These are phyloP conservation scores for Ananas comosus DNA, from an alignment of 176 grass and related monocot genomes.

Conservation along the genomic window DNA sequence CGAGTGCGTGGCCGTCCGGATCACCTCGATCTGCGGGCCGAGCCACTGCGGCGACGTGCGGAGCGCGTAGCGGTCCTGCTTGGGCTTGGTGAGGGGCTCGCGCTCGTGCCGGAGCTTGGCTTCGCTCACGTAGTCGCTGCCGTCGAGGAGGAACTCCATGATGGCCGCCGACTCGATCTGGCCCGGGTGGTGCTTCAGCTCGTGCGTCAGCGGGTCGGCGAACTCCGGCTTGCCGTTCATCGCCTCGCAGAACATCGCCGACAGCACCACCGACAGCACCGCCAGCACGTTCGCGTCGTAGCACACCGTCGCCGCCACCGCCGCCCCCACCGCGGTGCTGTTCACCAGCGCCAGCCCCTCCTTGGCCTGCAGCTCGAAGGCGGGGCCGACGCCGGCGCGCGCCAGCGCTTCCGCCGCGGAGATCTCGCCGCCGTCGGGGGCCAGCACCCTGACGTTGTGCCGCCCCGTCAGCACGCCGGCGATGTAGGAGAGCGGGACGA, in stretches of 20 bases:
- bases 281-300: conserved; percentile 17
- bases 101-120: conserved; percentile 8
- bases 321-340: conserved; percentile 13
- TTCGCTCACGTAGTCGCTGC: conserved; percentile 19
- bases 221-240: conserved; percentile 21
- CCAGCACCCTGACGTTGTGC: conserved; percentile 2
- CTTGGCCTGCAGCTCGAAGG: conserved; percentile 14
- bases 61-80: conserved; percentile 18
- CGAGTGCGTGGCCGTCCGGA: conserved; percentile 8
- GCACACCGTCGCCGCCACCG: conserved; percentile 20
- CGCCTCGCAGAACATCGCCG: conserved; percentile 23
- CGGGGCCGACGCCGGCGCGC: conserved; percentile 1
- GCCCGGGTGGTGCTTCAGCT: conserved; percentile 19
- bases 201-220: conserved; percentile 19
- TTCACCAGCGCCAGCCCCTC: conserved; percentile 17
- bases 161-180: conserved; percentile 23
- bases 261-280: conserved; percentile 15
- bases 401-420: conserved; percentile 4
- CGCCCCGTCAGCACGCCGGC: conserved; percentile 14
- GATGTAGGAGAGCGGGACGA: conserved; percentile 19
- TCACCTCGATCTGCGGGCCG: conserved; percentile 17
- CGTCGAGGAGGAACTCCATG: conserved; percentile 13
- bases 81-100: conserved; percentile 8
- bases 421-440: conserved; percentile 16
- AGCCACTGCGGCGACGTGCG: conserved; percentile 20